Conservation (phyloP, 768 basidiomycete species). For the Russula abietina region DNA sequence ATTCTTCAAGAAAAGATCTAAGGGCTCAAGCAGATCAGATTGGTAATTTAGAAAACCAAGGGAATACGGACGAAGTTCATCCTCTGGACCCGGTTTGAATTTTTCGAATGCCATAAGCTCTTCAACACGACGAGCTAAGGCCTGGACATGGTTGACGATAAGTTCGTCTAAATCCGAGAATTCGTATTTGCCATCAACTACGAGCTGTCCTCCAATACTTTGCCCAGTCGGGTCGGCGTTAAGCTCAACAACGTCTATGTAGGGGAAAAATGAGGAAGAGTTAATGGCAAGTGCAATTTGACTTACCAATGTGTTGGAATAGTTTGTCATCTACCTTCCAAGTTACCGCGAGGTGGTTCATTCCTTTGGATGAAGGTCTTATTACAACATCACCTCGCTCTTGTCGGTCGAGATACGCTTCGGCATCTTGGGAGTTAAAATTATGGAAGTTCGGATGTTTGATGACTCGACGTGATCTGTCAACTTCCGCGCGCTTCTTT, state of each 20-base stretch:
- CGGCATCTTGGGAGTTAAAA: slow-evolving; percentile 84
- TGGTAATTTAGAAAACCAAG: slow-evolving; percentile 7
- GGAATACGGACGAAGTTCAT: slow-evolving; percentile 76
- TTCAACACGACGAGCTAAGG: slow-evolving; percentile 88
- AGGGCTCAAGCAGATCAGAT: slow-evolving; percentile 4
- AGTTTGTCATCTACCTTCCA: slow-evolving; percentile 98
- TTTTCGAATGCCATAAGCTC: slow-evolving; percentile 95
- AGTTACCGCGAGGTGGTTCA: slow-evolving; percentile 90
- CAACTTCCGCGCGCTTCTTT: slow-evolving; percentile 81
- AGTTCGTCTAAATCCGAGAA: slow-evolving; percentile 95
- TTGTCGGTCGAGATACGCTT: slow-evolving; percentile 80
- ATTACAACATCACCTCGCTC: slow-evolving; percentile 96
- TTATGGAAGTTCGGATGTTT: slow-evolving; percentile 99
- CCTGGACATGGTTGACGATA: slow-evolving; percentile 93
- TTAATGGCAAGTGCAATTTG: neutral
- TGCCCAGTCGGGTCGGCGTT: slow-evolving; percentile 70
- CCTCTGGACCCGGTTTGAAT: slow-evolving; percentile 82
- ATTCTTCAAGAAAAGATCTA: slow-evolving; percentile 84
- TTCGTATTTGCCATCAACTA: slow-evolving; percentile 69
- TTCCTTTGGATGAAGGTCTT: slow-evolving; percentile 90
- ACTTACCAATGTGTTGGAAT: slow-evolving; percentile 91
- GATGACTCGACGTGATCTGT: slow-evolving; percentile 76
- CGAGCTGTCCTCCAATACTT: slow-evolving; percentile 53
- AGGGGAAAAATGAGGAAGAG: neutral
- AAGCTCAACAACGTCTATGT: slow-evolving; percentile 55